Conservation (phyloP, 2,329 filamentous ascomycete species). For the Fusarium sp. region DNA sequence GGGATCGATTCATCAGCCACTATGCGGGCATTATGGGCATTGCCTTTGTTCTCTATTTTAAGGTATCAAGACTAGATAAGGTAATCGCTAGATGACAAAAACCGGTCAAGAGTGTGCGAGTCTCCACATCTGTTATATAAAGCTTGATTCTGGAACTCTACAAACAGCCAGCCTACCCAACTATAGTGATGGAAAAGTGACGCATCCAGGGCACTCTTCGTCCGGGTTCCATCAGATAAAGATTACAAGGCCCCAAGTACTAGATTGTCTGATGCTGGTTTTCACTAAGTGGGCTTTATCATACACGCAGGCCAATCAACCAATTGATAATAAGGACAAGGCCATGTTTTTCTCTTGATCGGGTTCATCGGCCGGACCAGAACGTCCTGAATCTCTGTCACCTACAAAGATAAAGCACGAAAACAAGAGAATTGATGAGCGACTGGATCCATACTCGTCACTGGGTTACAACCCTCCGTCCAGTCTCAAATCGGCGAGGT, state of each 20-base stretch:
- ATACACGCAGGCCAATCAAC: constrained; percentile 18
- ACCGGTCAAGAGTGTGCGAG: neutral
- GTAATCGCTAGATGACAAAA: neutral
- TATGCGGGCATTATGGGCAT: constrained; percentile 4
- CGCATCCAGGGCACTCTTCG: constrained; percentile 24
- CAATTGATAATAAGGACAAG: constrained; percentile 29
- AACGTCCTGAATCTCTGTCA: constrained; percentile 29
- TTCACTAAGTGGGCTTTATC: constrained; percentile 31
- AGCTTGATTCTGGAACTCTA: constrained; percentile 6
- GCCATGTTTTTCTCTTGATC: constrained; percentile 38
- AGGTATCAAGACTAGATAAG: neutral
- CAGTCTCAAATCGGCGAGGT: constrained; percentile 2
- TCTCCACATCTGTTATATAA: constrained; percentile 16
- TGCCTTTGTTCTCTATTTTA: neutral
- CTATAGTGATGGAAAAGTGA: constrained; percentile 28
- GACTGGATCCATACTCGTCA: neutral
- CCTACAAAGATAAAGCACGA: constrained; percentile 6
- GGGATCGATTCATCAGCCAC: constrained; percentile 32
- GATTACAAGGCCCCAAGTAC: constrained; percentile 9
- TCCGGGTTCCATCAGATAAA: constrained; percentile 1
- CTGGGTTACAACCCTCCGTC: constrained; percentile 14
- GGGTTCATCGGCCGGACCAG: constrained; percentile 40
- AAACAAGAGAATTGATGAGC: neutral
- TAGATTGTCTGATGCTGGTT: constrained; percentile 10
- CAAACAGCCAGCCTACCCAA: neutral